Conservation (phyloP, 208 protist species). For the Acanthamoeba healyi region DNA sequence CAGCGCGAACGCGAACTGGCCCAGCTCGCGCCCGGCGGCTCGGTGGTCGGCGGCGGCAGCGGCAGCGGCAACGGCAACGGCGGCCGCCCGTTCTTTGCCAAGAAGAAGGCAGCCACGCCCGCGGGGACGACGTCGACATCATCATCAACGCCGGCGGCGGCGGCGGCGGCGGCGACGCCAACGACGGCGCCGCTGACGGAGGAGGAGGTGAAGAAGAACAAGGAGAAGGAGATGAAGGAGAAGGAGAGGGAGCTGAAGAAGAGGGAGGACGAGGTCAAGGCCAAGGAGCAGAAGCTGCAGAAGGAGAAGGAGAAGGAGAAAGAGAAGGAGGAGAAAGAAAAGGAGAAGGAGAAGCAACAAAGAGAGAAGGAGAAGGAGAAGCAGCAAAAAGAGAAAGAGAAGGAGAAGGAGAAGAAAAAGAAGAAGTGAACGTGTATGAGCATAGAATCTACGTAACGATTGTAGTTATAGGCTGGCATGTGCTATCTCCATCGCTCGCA, state of each 20-base stretch:
- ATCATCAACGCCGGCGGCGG: not conserved
- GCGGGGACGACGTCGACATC: not conserved
- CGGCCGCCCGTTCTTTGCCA: not conserved
- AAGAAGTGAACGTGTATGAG: not conserved
- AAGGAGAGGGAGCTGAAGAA: not conserved
- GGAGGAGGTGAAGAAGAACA: not conserved
- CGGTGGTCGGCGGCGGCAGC: not conserved
- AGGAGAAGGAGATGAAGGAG: not conserved
- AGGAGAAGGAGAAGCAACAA: not conserved
- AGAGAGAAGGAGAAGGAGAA: not conserved
- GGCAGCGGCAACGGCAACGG: not conserved
- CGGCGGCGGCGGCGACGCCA: not conserved
- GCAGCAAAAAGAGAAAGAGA: not conserved
- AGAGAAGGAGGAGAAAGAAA: slow-evolving; percentile 23
- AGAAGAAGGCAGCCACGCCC: not conserved
- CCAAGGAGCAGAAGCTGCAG: not conserved
- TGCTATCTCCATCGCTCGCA: too few species aligned
- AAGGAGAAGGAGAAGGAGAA: slow-evolving; percentile 16
- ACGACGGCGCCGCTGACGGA: not conserved
- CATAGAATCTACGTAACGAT: too few species aligned
- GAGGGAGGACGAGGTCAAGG: not conserved
- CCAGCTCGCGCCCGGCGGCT: slow-evolving; percentile 7
- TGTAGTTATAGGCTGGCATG: not conserved
- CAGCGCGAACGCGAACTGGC: not conserved
- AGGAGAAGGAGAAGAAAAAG: not conserved